Conservation (phyloP, 352 stramenopile species). For the Phytopythium boreale region DNA sequence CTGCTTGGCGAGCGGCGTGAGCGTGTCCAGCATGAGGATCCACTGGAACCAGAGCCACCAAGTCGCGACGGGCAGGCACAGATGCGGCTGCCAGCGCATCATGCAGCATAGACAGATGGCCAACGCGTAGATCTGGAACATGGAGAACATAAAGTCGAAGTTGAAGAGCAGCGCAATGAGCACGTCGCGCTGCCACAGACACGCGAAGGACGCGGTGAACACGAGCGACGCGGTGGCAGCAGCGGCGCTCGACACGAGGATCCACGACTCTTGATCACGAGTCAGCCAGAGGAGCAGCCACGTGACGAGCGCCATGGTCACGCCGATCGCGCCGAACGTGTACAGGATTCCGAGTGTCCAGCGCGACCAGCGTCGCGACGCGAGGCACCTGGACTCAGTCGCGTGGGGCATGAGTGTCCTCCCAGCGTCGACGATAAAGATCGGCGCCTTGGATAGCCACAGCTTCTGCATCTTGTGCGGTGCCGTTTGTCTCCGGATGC, state of each 20-base stretch:
- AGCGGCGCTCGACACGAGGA: neutral
- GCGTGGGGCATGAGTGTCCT: constrained; percentile 6
- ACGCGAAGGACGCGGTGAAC: constrained; percentile 1
- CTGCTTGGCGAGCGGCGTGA: constrained; percentile 28
- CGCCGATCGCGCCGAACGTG: neutral
- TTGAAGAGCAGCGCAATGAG: constrained; percentile 12
- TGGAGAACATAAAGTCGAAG: constrained; percentile 25
- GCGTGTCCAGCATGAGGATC: constrained; percentile 38
- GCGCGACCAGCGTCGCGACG: neutral
- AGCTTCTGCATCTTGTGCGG: constrained; percentile 12
- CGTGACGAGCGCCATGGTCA: neutral
- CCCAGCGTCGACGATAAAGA: constrained; percentile 18
- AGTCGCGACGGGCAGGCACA: constrained; percentile 14
- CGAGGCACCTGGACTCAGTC: neutral
- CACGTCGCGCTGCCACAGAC: constrained; percentile 7
- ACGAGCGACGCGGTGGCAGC: neutral
- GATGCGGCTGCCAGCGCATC: neutral
- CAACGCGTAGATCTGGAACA: constrained; percentile 12
- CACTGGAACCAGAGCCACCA: constrained; percentile 58
- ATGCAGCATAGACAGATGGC: constrained; percentile 6
- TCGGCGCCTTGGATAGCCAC: constrained; percentile 8
- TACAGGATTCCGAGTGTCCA: neutral
- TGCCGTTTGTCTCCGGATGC: constrained; percentile 1
- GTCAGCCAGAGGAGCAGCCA: neutral
- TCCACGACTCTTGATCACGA: neutral